Conservation (phyloP, 2,329 filamentous ascomycete genomes). For the Cladophialophora bantiana region DNA sequence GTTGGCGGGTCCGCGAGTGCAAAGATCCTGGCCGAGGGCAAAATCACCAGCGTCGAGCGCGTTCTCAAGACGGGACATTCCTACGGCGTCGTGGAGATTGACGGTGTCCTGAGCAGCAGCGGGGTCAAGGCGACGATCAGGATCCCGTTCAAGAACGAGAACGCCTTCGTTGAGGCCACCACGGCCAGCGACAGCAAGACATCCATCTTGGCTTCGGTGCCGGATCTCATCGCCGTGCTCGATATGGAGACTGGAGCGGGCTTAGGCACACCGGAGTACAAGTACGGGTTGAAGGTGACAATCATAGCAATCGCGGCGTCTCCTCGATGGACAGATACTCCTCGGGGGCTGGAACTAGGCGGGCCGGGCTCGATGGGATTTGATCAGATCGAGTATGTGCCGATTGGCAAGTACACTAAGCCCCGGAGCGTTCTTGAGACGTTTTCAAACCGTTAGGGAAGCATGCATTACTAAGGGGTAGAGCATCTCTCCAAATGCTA, state of each 20-base stretch:
- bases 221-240: slow-evolving; percentile 64
- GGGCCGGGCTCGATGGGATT: slow-evolving; percentile 57
- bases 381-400: slow-evolving; percentile 29
- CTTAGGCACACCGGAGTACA: slow-evolving; percentile 63
- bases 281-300: slow-evolving; percentile 57
- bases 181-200: slow-evolving; percentile 15
- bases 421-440: slow-evolving; percentile 43
- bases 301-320: slow-evolving; percentile 64
- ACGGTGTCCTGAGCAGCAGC: neutral
- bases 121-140: slow-evolving; percentile 55
- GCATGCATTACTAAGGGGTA: no score
- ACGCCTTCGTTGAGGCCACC: slow-evolving; percentile 45
- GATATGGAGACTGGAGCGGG: slow-evolving; percentile 65
- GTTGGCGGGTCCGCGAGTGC: slow-evolving; percentile 52
- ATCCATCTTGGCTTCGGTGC: slow-evolving; percentile 60
- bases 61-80: slow-evolving; percentile 59
- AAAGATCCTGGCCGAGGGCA: slow-evolving; percentile 67
- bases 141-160: slow-evolving; percentile 78
- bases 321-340: slow-evolving; percentile 61
- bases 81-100: slow-evolving; percentile 50
- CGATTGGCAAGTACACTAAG: slow-evolving; percentile 38
- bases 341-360: slow-evolving; percentile 58
- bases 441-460: slow-evolving; percentile 20
- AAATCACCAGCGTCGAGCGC: slow-evolving; percentile 66
- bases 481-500: no score